Conservation (phyloP, 2,329 filamentous ascomycete genomes). For the Talaromyces marneffei region DNA sequence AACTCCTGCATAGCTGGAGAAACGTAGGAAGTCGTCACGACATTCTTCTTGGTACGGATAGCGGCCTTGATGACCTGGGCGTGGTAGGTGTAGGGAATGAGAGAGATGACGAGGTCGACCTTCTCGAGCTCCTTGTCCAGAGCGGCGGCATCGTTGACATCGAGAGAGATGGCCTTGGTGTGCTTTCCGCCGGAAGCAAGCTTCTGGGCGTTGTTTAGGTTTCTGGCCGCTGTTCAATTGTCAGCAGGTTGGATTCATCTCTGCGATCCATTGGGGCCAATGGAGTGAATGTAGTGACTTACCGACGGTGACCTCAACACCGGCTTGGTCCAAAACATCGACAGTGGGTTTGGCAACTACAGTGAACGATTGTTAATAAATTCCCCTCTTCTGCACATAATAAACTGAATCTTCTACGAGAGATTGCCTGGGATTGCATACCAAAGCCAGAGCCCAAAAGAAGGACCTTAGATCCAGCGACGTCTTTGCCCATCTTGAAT, state of each 20-base stretch:
- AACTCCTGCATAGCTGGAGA: conserved; percentile 89
- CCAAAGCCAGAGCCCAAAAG: conserved; percentile 36
- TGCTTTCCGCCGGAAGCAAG: conserved; percentile 67
- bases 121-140: conserved; percentile 76
- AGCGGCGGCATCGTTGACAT: conserved; percentile 69
- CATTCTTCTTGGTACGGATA: conserved; percentile 89
- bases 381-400: background rate
- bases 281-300: conserved; percentile 25
- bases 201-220: conserved; percentile 68
- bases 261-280: background rate
- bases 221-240: conserved; percentile 65
- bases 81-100: conserved; percentile 92
- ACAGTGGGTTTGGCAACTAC: conserved; percentile 58
- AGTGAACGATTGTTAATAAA: background rate
- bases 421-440: conserved; percentile 14
- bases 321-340: conserved; percentile 56
- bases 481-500: conserved; percentile 30
- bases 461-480: conserved; percentile 36
- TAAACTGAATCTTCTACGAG: background rate
- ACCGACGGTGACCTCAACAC: conserved; percentile 61
- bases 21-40: conserved; percentile 92
- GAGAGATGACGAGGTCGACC: conserved; percentile 69
- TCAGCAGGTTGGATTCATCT: background rate
- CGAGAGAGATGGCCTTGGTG: conserved; percentile 71
- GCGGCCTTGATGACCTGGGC: conserved; percentile 86